These are phyloP conservation scores for Talaromyces sp. DNA, from an alignment of 2,329 filamentous ascomycete species.

Conservation along the genomic window DNA sequence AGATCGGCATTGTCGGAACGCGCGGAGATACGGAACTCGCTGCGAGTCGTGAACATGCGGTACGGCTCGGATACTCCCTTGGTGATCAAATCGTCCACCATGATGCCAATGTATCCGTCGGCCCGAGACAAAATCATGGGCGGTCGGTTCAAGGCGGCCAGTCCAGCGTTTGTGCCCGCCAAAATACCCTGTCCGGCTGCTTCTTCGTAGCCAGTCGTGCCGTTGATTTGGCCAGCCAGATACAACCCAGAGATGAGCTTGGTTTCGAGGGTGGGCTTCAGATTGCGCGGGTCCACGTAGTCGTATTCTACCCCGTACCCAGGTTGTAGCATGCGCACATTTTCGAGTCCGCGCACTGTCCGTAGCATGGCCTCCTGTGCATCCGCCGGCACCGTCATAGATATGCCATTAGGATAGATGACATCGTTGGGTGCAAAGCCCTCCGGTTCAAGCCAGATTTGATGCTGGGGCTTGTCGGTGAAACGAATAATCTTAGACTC, in stretches of 20 bases:
- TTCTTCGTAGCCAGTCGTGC: constrained; percentile 97
- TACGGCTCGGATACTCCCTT: constrained; percentile 97
- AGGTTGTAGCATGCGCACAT: constrained; percentile 85
- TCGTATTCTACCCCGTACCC: constrained; percentile 98
- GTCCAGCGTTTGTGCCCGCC: constrained; percentile 88
- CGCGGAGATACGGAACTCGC: constrained; percentile 89
- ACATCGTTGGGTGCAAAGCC: constrained; percentile 78
- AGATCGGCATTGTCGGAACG: constrained; percentile 92
- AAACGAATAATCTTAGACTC: constrained; percentile 94
- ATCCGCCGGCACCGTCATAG: constrained; percentile 89
- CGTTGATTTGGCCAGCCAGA: constrained; percentile 94
- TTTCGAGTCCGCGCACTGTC: constrained; percentile 81
- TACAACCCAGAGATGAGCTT: constrained; percentile 86
- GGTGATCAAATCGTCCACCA: constrained; percentile 96
- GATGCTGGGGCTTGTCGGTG: constrained; percentile 70
- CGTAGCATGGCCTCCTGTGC: constrained; percentile 81
- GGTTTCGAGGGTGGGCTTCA: constrained; percentile 87
- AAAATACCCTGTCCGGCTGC: constrained; percentile 89
- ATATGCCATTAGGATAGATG: constrained; percentile 94
- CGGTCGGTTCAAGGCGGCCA: constrained; percentile 62
- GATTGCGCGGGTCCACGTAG: constrained; percentile 87
- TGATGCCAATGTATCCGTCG: constrained; percentile 95
- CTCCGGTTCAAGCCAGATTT: constrained; percentile 96
- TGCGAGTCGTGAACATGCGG: constrained; percentile 94
- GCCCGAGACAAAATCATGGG: constrained; percentile 68